Evolutionary conservation across 1,284 basidiomycete species (phyloP).

Genomic region (Ceratobasidium sp.): DNA sequence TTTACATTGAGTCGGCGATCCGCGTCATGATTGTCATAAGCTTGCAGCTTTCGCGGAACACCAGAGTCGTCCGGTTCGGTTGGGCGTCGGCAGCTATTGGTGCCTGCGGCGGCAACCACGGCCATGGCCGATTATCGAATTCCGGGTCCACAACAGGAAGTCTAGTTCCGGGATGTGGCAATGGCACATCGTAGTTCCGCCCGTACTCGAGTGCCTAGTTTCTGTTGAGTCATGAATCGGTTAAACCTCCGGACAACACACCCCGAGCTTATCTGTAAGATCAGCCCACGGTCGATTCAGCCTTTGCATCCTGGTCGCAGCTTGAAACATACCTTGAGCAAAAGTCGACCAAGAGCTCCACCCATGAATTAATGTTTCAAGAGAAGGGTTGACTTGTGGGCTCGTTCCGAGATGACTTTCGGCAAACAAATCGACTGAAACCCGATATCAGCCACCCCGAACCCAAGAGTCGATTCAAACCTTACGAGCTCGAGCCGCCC

Average conservation of each 20-base stretch:
- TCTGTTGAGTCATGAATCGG: not conserved
- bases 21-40: constrained; percentile 67
- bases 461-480: not conserved
- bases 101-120: not conserved
- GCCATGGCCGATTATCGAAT: constrained; percentile 11
- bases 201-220: constrained; percentile 53
- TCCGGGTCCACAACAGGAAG: constrained; percentile 11
- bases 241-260: not conserved
- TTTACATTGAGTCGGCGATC: constrained; percentile 67
- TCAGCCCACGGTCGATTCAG: not conserved
- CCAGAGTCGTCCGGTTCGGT: constrained; percentile 59
- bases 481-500: constrained; percentile 60
- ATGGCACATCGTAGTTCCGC: constrained; percentile 66
- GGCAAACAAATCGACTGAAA: constrained; percentile 1
- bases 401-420: not conserved
- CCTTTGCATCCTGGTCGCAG: not conserved
- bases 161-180: constrained; percentile 50
- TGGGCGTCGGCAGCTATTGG: not conserved
- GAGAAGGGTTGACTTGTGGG: not conserved
- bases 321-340: constrained; percentile 58
- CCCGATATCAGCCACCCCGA: not conserved
- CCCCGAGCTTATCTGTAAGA: constrained; percentile 22
- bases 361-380: constrained; percentile 55
- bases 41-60: constrained; percentile 67
- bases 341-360: constrained; percentile 70